Base-by-base conservation (phyloP, 1,284 basidiomycete genomes). In the Moesziomyces aphidis region DNA sequence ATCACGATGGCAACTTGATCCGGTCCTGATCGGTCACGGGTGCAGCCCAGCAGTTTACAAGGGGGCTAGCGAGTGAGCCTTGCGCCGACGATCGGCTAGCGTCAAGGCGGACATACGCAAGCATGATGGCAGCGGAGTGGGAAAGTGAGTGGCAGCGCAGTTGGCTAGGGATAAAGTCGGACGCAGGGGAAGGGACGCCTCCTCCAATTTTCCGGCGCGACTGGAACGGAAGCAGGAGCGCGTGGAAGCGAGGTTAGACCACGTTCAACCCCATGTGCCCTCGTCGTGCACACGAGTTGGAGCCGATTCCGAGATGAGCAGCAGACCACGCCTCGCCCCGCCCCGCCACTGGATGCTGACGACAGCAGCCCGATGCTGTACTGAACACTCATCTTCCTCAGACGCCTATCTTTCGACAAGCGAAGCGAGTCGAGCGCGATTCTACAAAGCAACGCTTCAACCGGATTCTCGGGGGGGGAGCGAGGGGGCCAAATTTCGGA, bases 91-190 rank as follows among this genome's bases (percentile, higher is more conserved):
- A 44, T 51, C 21, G 49, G 42, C 43, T 51, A 10, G 49, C 21
- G 28, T 46, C 44, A 31, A 39, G 23, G 46, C 57, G 42, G 34
- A 52, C 43, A 52, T 43, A 26, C 21, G 55, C 19, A 17, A 57
- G 28, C 21, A 45, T 15, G 15, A 22, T 19, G 39, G 26, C 26
- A 34, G 42, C 55, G 48, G 55, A 57, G 55, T 50, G 31, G 23
- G 24, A 44, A 57, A 28, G 23, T 23, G 47, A 22, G 36, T 23
- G 47, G 28, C 28, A 19, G 26, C 22, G n/a, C 21, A 19, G 26
- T 42, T 45, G 43, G 19, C 39, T 47, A 43, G 51, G 57, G 57
- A 59, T 59, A 59, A 57, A 47, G 57, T 52, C 51, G 50, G 34
- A 9, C 47, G n/a, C 39, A 59, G 57, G 50, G 23, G 28, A 48